Percentiles rank a stretch among this genome's conserved stretches.
These are phyloP conservation scores for Blastobotrys serpentis DNA, from an alignment of 1,139 yeast species.

Conservation along the genomic window DNA sequence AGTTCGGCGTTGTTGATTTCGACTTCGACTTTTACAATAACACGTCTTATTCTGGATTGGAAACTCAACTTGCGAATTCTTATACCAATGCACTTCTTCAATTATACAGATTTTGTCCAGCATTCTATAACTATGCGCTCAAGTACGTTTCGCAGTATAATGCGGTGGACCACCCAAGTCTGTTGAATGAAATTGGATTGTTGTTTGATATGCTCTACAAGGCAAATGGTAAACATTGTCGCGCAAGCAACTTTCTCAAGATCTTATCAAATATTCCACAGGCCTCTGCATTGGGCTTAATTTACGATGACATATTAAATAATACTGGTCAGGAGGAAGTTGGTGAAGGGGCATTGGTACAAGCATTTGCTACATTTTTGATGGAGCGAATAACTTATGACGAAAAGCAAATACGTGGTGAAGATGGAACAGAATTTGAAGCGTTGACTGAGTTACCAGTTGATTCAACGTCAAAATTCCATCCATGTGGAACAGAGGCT, in stretches of 20 bases:
- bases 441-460: background rate
- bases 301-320: constrained; percentile 45
- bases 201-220: constrained; percentile 87
- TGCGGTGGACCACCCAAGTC: constrained; percentile 41
- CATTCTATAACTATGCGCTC: constrained; percentile 63
- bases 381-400: constrained; percentile 44
- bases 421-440: constrained; percentile 5
- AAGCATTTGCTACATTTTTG: constrained; percentile 60
- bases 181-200: constrained; percentile 81
- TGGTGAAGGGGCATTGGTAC: constrained; percentile 43
- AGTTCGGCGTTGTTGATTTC: constrained; percentile 91
- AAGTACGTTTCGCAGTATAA: constrained; percentile 46
- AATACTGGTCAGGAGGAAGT: constrained; percentile 9
- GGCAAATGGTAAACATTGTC: constrained; percentile 69
- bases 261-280: constrained; percentile 44
- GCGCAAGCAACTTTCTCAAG: constrained; percentile 68
- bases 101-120: constrained; percentile 74
- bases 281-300: constrained; percentile 48
- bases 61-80: constrained; percentile 79
- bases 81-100: constrained; percentile 81
- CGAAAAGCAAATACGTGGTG: constrained; percentile 1
- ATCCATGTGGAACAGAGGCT: constrained; percentile 25
- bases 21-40: constrained; percentile 83
- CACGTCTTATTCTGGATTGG: constrained; percentile 80
- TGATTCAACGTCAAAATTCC: constrained; percentile 15